These are phyloP conservation scores for Fusarium sp. DNA, from an alignment of 2,329 filamentous ascomycete genomes.

Conservation along the genomic window DNA sequence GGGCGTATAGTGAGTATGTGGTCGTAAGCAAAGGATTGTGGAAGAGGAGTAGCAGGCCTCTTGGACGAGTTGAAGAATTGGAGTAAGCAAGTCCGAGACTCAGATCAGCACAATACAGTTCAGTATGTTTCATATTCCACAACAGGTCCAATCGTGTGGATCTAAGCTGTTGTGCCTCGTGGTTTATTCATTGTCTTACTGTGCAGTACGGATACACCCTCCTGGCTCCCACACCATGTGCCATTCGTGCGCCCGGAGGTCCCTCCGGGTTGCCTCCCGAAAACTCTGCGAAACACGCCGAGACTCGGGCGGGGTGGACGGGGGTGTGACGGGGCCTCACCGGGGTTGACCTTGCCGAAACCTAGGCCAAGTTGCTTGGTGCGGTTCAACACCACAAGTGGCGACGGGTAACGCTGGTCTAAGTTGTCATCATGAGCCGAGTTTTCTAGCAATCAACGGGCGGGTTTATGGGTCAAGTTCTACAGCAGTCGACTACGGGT, in stretches of 20 bases:
- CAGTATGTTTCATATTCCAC: neutral
- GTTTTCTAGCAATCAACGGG: neutral
- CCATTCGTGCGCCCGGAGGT: slow-evolving; percentile 12
- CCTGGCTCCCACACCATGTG: neutral
- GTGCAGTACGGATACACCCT: neutral
- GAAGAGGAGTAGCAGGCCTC: neutral
- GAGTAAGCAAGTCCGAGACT: neutral
- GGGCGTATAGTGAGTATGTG: neutral
- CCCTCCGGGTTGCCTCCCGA: slow-evolving; percentile 22
- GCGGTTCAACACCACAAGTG: slow-evolving; percentile 35
- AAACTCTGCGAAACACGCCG: slow-evolving; percentile 27
- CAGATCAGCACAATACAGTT: neutral
- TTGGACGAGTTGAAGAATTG: neutral
- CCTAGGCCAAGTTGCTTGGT: neutral
- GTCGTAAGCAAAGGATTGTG: neutral
- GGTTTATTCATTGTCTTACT: neutral
- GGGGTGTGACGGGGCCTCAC: slow-evolving; percentile 29
- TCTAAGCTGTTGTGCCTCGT: neutral
- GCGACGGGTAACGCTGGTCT: slow-evolving; percentile 31
- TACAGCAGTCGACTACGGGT: slow-evolving; percentile 5
- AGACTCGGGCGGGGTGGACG: slow-evolving; percentile 29
- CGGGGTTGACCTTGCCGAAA: slow-evolving; percentile 27
- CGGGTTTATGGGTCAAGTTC: slow-evolving; percentile 23
- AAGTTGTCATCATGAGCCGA: slow-evolving; percentile 31
- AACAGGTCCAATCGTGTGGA: neutral